phyloP scores from a whole-genome alignment of 1,284 basidiomycete genomes.

The Puccinia sorghi region DNA sequence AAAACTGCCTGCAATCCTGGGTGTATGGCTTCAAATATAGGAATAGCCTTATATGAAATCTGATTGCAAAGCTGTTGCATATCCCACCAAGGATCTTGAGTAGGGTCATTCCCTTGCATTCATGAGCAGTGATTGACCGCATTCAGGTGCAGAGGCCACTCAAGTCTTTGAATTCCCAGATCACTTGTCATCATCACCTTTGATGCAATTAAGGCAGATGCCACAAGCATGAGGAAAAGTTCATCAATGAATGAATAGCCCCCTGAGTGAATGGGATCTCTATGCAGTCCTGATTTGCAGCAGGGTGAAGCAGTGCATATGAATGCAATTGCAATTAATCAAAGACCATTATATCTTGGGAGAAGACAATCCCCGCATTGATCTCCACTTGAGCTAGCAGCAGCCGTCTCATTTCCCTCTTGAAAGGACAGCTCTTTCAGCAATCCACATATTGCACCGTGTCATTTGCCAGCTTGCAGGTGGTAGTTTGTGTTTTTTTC shows the following conservation, averaged over 20 bases:
- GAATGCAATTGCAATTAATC: neutral
- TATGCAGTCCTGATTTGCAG: neutral
- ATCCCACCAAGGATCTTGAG: slow-evolving; percentile 1
- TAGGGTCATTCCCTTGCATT: too few relatives aligned
- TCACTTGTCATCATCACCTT: neutral
- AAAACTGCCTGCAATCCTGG: slow-evolving; percentile 8
- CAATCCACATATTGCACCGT: neutral
- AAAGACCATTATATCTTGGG: neutral
- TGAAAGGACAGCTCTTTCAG: neutral
- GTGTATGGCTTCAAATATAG: slow-evolving; percentile 16
- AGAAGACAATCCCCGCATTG: neutral
- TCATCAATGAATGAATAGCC: neutral
- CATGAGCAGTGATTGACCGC: too few relatives aligned
- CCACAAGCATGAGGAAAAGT: neutral
- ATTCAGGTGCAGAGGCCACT: too few relatives aligned
- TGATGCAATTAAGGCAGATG: neutral
- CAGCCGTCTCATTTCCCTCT: neutral
- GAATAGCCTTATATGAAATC: slow-evolving; percentile 6
- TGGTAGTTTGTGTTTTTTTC: neutral
- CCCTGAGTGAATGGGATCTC: neutral
- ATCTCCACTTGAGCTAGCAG: neutral
- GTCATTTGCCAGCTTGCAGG: neutral
- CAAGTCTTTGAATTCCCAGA: neutral
- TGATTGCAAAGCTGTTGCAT: slow-evolving; percentile 10
- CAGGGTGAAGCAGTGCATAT: neutral